Base-by-base conservation (phyloP, 2,329 filamentous ascomycete species). In the Lachnellula subtilissima region DNA sequence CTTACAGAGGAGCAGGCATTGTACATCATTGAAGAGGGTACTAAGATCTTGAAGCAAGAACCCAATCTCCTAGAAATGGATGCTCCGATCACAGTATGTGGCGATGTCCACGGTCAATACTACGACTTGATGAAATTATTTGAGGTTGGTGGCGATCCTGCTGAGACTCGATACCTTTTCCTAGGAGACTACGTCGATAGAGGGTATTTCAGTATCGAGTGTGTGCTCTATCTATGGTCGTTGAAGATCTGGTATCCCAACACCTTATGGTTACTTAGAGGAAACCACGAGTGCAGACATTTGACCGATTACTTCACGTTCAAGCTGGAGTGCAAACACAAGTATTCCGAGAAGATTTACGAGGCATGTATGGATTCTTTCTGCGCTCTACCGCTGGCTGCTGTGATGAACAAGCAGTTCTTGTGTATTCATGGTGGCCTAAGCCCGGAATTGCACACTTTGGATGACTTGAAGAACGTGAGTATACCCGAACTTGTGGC, bases 361-460 rank as follows among this genome's bases (percentile, higher is more conserved):
- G 93, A 99, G 70, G 93, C 94, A 55, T 97, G 94, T 77, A 96
- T 97, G 85, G 93, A 99, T 64, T 95, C 94, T 0, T 99, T 99
- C 81, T 99, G 94, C 77, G 82, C 88, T 62, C 78, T 99, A 61
- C 94, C 94, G 32, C 79, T 99, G 66, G 94, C 94, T 55, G 94
- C 94, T 28, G 87, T 99, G 65, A 99, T 99, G 94, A 99, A 99
- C 83, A 99, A 99, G 80, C 94, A 99, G 74, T 99, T 99, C 75
- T 78, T 99, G 65, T 99, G 94, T 73, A 97, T 99, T 67, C 94
- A 99, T 72, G 94, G 94, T 69, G 94, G 94, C 61, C 78, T 99
- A 65, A 97, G 92, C 72, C 94, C 94, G 6, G 94, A 99, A 74
- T 78, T 99, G 60, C 93, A 97, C 73, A 97, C 93, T 4, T 80